These are phyloP conservation scores for Linnemannia zychae DNA, from an alignment of 192 early-diverging fungal species.

Conservation along the genomic window DNA sequence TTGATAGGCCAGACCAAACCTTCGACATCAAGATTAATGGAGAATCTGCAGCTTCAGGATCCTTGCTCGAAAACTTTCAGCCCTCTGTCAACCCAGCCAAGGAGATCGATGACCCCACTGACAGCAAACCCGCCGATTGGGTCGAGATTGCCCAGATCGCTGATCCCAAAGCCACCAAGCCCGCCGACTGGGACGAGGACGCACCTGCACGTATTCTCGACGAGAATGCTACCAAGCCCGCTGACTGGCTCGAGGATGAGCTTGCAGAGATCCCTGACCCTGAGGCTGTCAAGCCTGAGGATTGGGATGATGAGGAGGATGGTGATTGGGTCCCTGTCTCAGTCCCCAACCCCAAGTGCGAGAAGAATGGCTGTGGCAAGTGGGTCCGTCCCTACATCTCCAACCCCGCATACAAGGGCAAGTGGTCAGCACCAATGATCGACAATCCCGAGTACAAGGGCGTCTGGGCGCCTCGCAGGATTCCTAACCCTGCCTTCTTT, in stretches of 20 bases:
- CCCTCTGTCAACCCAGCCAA: constrained; percentile 91
- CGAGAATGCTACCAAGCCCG: constrained; percentile 79
- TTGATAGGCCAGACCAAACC: constrained; percentile 74
- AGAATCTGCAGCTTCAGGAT: constrained; percentile 71
- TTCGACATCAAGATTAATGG: constrained; percentile 85
- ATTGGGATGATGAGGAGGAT: constrained; percentile 94
- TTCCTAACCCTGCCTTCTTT: constrained; percentile 86
- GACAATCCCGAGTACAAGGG: constrained; percentile 94
- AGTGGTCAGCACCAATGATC: constrained; percentile 86
- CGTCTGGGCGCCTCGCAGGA: constrained; percentile 84
- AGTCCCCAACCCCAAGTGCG: constrained; percentile 85
- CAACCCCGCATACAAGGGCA: constrained; percentile 90
- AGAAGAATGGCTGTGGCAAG: constrained; percentile 77
- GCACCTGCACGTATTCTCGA: constrained; percentile 84
- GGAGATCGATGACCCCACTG: constrained; percentile 76
- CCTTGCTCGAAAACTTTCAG: constrained; percentile 79
- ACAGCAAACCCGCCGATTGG: constrained; percentile 90
- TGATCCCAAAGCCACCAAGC: constrained; percentile 69
- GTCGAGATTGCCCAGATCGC: constrained; percentile 84
- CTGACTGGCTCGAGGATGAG: constrained; percentile 88
- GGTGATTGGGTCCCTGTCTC: constrained; percentile 87
- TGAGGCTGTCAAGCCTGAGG: constrained; percentile 82
- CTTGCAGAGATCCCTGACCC: constrained; percentile 83
- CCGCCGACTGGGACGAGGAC: constrained; percentile 78
- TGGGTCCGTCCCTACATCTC: constrained; percentile 83